Evolutionary conservation across 129 eudicot genomes (phyloP), one percentile per base, ranked within the genome.

Genomic region (Saposhnikovia divaricata): DNA sequence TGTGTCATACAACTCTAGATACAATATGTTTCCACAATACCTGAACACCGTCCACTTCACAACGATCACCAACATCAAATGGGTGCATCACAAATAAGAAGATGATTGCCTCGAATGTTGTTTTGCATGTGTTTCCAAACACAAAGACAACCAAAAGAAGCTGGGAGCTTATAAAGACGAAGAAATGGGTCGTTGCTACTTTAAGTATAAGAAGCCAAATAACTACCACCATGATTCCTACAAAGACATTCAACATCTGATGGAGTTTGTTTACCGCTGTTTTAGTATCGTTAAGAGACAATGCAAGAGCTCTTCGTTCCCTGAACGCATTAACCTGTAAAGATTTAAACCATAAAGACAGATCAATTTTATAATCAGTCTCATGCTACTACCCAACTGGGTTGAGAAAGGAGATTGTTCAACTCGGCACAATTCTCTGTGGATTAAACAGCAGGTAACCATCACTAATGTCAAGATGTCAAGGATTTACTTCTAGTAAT

Each of bases 41-140:
- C 85, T 86, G 88, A 79, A 84, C 88, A 42, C 85, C 88, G 55
- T 89, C 86, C 21, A 89, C 73, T 74, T 89, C 90, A 53, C 89
- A 86, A 70, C 90, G 88, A 65, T 89, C 92, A 15, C 91, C 91
- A 10, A 88, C 91, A 68, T 88, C 91, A 78, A 76, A 88, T 0
- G 91, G 91, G 77, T 88, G 91, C 57, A 88, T 75, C 18, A 85
- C 74, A 38, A 88, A 88, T 59, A 88, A 83, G 82, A 88, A 88
- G 73, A 89, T 86, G 59, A 89, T 85, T 75, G 87, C 82, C 81
- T 89, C 87, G 72, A 89, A 89, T 39, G 78, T 73, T 19, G 86
- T 89, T 72, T 89, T 89, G 82, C 88, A 84, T 3, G 90, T 82
- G 86, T 89, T 85, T 42, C 92, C 90, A 66, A 86, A 89, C 72